Evolutionary conservation across 305 asterid species (phyloP).

Genomic region (Plantago rigida): DNA sequence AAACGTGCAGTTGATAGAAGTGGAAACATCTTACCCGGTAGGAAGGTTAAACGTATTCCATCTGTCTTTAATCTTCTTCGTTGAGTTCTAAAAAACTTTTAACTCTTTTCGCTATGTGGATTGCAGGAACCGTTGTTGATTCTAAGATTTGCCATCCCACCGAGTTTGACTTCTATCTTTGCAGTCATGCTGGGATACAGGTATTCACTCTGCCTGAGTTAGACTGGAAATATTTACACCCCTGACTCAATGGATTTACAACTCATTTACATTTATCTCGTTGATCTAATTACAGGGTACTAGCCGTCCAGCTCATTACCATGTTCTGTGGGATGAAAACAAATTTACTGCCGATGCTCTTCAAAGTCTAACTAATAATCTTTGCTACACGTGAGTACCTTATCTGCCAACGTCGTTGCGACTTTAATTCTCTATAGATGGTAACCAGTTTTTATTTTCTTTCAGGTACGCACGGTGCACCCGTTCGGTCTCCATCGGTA

Average conservation of each 20-base stretch:
- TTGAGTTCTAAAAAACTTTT: too few species aligned
- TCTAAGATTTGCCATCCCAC: slow-evolving; percentile 94
- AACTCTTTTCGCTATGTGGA: too few species aligned
- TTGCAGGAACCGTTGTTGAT: slow-evolving; percentile 87
- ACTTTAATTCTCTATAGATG: not conserved
- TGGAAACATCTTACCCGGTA: slow-evolving; percentile 79
- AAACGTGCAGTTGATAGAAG: slow-evolving; percentile 56
- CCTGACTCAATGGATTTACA: too few species aligned
- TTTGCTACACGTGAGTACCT: slow-evolving; percentile 73
- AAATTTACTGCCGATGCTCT: slow-evolving; percentile 69
- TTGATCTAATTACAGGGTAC: slow-evolving; percentile 48
- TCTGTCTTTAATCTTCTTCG: not conserved
- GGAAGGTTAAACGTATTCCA: not conserved
- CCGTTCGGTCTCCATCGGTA: slow-evolving; percentile 93
- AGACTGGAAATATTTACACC: too few species aligned
- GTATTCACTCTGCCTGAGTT: slow-evolving; percentile 23
- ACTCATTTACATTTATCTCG: not conserved
- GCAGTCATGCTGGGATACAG: slow-evolving; percentile 99
- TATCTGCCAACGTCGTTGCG: not conserved
- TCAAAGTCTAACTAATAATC: slow-evolving; percentile 69
- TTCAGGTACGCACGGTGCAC: slow-evolving; percentile 91
- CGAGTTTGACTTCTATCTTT: slow-evolving; percentile 86
- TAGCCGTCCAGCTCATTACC: slow-evolving; percentile 90
- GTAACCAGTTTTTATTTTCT: too few species aligned
- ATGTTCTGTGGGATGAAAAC: slow-evolving; percentile 85